phyloP scores from a whole-genome alignment of 257 asterid genomes.

The Mentha longifolia region DNA sequence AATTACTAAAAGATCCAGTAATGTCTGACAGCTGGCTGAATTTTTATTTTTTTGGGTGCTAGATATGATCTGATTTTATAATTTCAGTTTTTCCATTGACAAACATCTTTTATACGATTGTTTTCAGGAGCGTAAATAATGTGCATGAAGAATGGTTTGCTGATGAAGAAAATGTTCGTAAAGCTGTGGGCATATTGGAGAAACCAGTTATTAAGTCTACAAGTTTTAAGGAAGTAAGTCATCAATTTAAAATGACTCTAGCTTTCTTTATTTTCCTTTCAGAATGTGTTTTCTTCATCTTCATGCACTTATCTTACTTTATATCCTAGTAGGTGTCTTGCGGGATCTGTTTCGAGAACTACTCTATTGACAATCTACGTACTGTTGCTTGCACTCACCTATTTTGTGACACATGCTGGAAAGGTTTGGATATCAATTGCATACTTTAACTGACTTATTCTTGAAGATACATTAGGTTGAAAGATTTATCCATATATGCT shows the following conservation, averaged over 20 bases:
- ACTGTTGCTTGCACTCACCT: constrained; percentile 78
- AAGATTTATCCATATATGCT: constrained; percentile 2
- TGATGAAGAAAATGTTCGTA: constrained; percentile 79
- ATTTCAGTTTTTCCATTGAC: constrained; percentile 25
- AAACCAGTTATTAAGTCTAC: constrained; percentile 49
- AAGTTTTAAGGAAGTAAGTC: constrained; percentile 61
- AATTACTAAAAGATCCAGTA: constrained; percentile 2
- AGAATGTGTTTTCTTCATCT: constrained; percentile 9
- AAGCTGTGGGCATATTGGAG: constrained; percentile 80
- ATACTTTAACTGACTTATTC: constrained; percentile 24
- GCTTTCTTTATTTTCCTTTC: constrained; percentile 3
- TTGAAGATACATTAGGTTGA: constrained; percentile 12
- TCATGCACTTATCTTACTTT: constrained; percentile 24
- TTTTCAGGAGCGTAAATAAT: constrained; percentile 75
- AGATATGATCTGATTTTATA: constrained; percentile 6
- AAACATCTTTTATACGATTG: constrained; percentile 20
- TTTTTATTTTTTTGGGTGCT: not conserved
- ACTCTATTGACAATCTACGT: constrained; percentile 41
- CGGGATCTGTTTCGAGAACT: constrained; percentile 84
- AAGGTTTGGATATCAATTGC: constrained; percentile 49
- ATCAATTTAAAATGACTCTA: constrained; percentile 27
- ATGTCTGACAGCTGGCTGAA: not conserved
- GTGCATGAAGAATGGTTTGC: constrained; percentile 96
- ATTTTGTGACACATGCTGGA: constrained; percentile 85
- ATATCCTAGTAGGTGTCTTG: constrained; percentile 62